Base-by-base conservation (phyloP, 1,139 yeast species). In the Yamadazyma aaseri region DNA sequence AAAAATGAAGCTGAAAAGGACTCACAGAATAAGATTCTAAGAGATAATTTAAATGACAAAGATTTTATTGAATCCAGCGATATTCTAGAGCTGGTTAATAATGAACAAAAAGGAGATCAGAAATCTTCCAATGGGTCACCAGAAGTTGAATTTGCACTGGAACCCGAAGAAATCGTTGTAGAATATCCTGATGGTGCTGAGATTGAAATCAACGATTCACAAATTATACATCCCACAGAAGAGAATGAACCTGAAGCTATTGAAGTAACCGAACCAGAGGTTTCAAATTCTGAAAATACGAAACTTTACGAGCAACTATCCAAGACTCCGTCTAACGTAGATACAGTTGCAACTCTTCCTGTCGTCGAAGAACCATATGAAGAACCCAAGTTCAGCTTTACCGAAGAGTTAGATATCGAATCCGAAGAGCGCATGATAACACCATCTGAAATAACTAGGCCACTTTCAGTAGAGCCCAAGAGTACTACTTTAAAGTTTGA, bases 121-220 rank as follows among this genome's bases (percentile, higher is more conserved):
- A n/a, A n/a, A n/a, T n/a, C n/a, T n/a, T n/a, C n/a, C n/a, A n/a
- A n/a, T n/a, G n/a, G n/a, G n/a, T n/a, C n/a, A 3, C 11, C 10
- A 16, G 21, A 26, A 3, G 12, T 14, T n/a, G 21, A 17, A 20
- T 18, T 20, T 9, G 17, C 20, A 13, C 12, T 6, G 8, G 31
- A 28, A 20, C 8, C 6, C 11, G 22, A 27, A 8, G 10, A 16
- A 9, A 10, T 10, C 13, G 5, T 32, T 6, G 26, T 41, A 5
- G 45, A 42, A 27, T 41, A 42, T 20, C 39, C 27, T n/a, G 36
- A 36, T 4, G 29, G 32, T 17, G 39, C 23, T 2, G 42, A 31
- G 16, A 14, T 42, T 3, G 29, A 34, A 17, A 8, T 42, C 4
- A 28, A 32, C 9, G 40, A 34, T 3, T 17, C 23, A 3, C 34